A percentile compares a stretch with the other conserved stretches of the same genome.
Conservation (phyloP, 1,139 yeast species). For the Wickerhamomyces sp. region DNA sequence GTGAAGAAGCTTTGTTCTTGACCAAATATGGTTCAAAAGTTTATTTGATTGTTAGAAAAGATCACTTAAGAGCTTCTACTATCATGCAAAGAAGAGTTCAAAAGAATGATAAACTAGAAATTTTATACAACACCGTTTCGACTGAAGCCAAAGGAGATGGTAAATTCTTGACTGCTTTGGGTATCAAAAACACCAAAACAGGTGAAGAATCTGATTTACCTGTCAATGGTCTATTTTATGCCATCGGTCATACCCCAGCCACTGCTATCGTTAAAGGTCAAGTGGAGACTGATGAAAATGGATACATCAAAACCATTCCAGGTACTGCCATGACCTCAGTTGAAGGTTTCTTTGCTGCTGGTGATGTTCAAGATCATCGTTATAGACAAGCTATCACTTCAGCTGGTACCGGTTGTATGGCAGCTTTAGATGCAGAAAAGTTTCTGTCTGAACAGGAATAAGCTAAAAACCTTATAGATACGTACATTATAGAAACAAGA, state of each 20-base stretch:
- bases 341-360: conserved; percentile 95
- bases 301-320: conserved; percentile 83
- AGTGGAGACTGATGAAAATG: conserved; percentile 78
- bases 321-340: conserved; percentile 87
- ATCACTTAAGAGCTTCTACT: conserved; percentile 86
- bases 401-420: conserved; percentile 99
- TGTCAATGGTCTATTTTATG: conserved; percentile 93
- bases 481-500: background rate
- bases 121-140: conserved; percentile 82
- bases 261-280: conserved; percentile 74
- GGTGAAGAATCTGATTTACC: conserved; percentile 62
- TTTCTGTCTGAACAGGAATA: conserved; percentile 67
- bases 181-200: conserved; percentile 67
- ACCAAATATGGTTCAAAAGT: conserved; percentile 98
- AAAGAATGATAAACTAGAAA: conserved; percentile 82
- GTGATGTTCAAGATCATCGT: conserved; percentile 95
- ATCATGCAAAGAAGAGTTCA: conserved; percentile 94
- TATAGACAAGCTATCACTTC: conserved; percentile 99
- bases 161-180: conserved; percentile 56
- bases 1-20: conserved; percentile 95
- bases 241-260: conserved; percentile 97
- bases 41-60: conserved; percentile 87
- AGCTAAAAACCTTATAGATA: background rate
- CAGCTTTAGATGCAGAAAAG: conserved; percentile 93
- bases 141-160: conserved; percentile 92